Evolutionary conservation across 108 stramenopile species (phyloP).

Genomic region (Bacterosira constricta): DNA sequence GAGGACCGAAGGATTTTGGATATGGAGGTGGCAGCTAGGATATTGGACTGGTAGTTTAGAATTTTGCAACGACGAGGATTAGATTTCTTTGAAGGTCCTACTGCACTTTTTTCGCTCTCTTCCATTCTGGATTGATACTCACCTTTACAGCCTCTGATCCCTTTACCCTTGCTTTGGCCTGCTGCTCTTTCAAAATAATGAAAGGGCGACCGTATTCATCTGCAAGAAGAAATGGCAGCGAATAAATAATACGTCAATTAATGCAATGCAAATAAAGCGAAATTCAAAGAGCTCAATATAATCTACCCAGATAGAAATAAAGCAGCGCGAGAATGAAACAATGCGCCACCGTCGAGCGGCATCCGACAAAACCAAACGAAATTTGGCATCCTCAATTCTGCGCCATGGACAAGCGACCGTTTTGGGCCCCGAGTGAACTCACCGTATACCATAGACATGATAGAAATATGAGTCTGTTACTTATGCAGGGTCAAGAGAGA

Average conservation of each 20-base stretch:
- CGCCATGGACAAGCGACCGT: too few species aligned
- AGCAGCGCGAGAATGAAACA: too few species aligned
- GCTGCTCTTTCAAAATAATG: slow-evolving; percentile 98
- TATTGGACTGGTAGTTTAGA: slow-evolving; percentile 95
- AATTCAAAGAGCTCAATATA: neutral
- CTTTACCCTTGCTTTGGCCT: slow-evolving; percentile 95
- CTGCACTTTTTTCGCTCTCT: too few species aligned
- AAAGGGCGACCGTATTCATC: slow-evolving; percentile 99
- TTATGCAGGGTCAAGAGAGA: neutral
- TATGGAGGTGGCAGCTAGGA: slow-evolving; percentile 96
- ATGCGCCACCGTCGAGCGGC: too few species aligned
- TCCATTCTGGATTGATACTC: too few species aligned
- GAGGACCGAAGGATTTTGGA: slow-evolving; percentile 94
- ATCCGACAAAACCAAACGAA: neutral
- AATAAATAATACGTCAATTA: neutral
- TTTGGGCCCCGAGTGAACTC: too few species aligned
- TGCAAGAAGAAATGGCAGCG: slow-evolving; percentile 11
- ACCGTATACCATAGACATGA: slow-evolving; percentile 56
- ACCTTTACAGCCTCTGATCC: slow-evolving; percentile 92
- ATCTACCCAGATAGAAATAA: too few species aligned
- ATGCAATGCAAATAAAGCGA: neutral
- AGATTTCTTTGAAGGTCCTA: too few species aligned
- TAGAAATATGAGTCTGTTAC: neutral
- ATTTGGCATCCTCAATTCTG: too few species aligned
- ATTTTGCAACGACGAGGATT: too few species aligned